Evolutionary conservation across 2,329 filamentous ascomycete genomes (phyloP), one percentile per base, ranked within the genome.

Genomic region (Fusarium scirpi): DNA sequence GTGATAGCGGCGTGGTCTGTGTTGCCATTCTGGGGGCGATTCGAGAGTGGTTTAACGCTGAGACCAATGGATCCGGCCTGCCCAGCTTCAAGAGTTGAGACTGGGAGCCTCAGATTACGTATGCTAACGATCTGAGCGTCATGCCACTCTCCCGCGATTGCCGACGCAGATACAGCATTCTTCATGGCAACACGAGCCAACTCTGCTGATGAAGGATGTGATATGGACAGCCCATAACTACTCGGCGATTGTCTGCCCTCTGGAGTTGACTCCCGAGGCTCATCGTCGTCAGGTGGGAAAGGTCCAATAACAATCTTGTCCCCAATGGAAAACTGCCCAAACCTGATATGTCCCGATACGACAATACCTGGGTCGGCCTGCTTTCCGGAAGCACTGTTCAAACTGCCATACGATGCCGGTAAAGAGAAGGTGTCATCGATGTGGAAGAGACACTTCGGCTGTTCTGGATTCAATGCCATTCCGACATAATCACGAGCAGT

Each of bases 41-140:
- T 62, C 6, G 30, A 48, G 30, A 46, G 73, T 3, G 80, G 73
- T 32, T 86, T 83, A n/a, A 91, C 85, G 5, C 91, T 86, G 53
- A 98, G 84, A 0, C 94, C 95, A 57, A 99, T 87, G 0, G 94
- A 98, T 1, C 95, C 96, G 8, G 95, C 94, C 80, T 99, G 95
- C 12, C 93, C 94, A 18, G 90, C 86, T 53, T 90, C 86, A 10
- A 98, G 85, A 1, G 86, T 89, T 48, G 89, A 89, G 1, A 98
- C 94, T 0, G 95, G 93, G 5, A 98, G 84, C 8, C 95, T 89
- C 11, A 99, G 84, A 73, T 97, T 97, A 24, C 95, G 91, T 45
- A 98, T 90, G 73, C 94, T 98, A 46, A 93, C 90, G 56, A 98
- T 89, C 45, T 87, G 90, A 8, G 95, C 94, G 25, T 86, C 85